Evolutionary conservation across 345 rosid genomes (phyloP).

Genomic region (Gossypioides kirkii): DNA sequence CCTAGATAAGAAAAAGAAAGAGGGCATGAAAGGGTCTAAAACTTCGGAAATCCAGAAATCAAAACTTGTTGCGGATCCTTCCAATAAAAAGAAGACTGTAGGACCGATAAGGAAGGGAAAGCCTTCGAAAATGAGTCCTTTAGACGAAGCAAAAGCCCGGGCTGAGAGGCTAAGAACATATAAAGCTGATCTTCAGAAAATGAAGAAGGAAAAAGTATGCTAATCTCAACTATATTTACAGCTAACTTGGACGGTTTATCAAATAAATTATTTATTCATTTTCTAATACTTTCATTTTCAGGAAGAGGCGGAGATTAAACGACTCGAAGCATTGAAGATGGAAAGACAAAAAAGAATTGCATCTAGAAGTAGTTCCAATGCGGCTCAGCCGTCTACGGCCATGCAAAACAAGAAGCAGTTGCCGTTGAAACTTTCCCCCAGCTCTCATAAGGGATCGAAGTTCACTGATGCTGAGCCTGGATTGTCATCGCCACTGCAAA

Average conservation of each 20-base stretch:
- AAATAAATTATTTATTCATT: background rate
- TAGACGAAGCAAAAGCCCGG: conserved; percentile 92
- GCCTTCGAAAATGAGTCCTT: conserved; percentile 73
- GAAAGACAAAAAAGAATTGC: conserved; percentile 92
- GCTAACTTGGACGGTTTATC: conserved; percentile 6
- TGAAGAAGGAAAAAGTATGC: conserved; percentile 90
- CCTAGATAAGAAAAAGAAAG: conserved; percentile 39
- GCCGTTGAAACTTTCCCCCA: conserved; percentile 55
- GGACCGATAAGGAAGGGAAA: conserved; percentile 81
- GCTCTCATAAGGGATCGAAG: conserved; percentile 64
- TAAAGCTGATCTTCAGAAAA: conserved; percentile 93
- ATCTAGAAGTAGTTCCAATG: conserved; percentile 50
- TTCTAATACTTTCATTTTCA: conserved; percentile 22
- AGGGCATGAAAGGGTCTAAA: conserved; percentile 41
- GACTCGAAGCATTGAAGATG: conserved; percentile 71
- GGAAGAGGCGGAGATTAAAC: conserved; percentile 78
- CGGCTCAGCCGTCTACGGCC: conserved; percentile 39
- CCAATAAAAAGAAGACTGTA: conserved; percentile 58
- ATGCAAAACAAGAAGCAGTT: conserved; percentile 49
- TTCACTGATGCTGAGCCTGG: conserved; percentile 81
- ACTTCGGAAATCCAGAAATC: conserved; percentile 51
- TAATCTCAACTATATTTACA: background rate
- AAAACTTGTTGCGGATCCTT: conserved; percentile 41
- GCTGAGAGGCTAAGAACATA: conserved; percentile 85
- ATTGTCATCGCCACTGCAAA: conserved; percentile 62